Percentiles rank a stretch among this genome's conserved stretches.
These are phyloP conservation scores for Erodium moschatum DNA, from an alignment of 441 rosid genomes.

Conservation along the genomic window DNA sequence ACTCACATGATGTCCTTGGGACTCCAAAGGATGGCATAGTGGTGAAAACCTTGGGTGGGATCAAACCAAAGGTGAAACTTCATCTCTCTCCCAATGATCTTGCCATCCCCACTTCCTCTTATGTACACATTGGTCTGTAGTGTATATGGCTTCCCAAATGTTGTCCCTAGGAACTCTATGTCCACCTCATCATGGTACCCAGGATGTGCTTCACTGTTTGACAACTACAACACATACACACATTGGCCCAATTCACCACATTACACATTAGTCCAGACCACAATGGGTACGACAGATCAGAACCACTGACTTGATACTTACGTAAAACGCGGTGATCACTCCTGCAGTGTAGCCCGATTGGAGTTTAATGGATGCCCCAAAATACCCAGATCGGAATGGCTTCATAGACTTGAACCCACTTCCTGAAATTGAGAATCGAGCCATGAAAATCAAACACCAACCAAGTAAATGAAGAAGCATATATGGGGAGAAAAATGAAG, in stretches of 20 bases:
- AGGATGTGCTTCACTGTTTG: slow-evolving; percentile 81
- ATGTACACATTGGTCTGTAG: slow-evolving; percentile 90
- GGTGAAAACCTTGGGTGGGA: slow-evolving; percentile 69
- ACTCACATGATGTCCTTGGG: slow-evolving; percentile 86
- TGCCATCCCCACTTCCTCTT: slow-evolving; percentile 90
- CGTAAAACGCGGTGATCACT: slow-evolving; percentile 83
- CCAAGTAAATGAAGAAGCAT: background rate
- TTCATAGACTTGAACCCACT: slow-evolving; percentile 85
- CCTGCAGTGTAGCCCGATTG: slow-evolving; percentile 94
- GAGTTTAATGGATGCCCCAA: slow-evolving; percentile 71
- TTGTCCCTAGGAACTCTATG: slow-evolving; percentile 88
- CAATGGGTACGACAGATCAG: background rate
- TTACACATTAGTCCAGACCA: too few species aligned
- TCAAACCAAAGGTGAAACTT: slow-evolving; percentile 90
- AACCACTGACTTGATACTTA: slow-evolving; percentile 21
- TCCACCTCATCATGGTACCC: slow-evolving; percentile 90
- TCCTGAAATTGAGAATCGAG: slow-evolving; percentile 30
- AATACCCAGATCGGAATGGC: slow-evolving; percentile 85
- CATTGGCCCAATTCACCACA: background rate
- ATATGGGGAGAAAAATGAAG: background rate
- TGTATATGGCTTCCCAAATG: slow-evolving; percentile 81
- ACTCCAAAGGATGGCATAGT: slow-evolving; percentile 80
- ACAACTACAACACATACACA: slow-evolving; percentile 37
- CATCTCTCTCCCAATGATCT: slow-evolving; percentile 85
- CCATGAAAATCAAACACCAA: slow-evolving; percentile 11